These are phyloP conservation scores for Euphorbia tirucalli DNA, from an alignment of 345 rosid genomes.

Conservation along the genomic window DNA sequence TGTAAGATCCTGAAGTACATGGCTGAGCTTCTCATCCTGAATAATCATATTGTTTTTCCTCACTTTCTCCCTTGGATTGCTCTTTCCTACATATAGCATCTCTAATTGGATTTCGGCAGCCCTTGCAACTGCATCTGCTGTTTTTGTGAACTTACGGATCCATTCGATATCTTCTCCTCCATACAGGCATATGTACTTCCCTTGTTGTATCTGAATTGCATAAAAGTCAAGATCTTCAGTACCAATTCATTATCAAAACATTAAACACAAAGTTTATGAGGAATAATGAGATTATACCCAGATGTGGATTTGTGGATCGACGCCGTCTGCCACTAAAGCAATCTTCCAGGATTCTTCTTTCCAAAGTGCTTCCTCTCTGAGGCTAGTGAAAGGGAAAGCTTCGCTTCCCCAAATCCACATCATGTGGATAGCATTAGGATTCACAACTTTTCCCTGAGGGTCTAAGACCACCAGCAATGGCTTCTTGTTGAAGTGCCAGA, in stretches of 20 bases:
- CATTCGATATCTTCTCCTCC: constrained; percentile 79
- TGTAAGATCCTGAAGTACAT: constrained; percentile 35
- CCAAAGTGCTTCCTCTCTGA: constrained; percentile 60
- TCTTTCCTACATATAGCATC: constrained; percentile 72
- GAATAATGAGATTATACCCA: constrained; percentile 40
- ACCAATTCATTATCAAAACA: neutral
- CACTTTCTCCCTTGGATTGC: constrained; percentile 51
- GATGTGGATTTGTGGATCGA: constrained; percentile 38
- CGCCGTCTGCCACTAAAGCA: constrained; percentile 49
- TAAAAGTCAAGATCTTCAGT: neutral
- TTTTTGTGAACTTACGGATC: constrained; percentile 48
- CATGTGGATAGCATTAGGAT: constrained; percentile 78
- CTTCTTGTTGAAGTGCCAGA: constrained; percentile 63
- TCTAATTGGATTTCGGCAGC: constrained; percentile 41
- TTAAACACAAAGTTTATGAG: neutral
- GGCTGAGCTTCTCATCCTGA: constrained; percentile 40
- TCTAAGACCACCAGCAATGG: constrained; percentile 77
- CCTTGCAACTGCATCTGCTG: constrained; percentile 34
- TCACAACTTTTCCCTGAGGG: constrained; percentile 68
- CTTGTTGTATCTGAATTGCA: constrained; percentile 14
- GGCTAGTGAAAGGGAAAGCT: constrained; percentile 74
- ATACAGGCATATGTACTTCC: constrained; percentile 57
- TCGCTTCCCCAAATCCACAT: constrained; percentile 74
- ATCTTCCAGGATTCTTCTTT: constrained; percentile 57
- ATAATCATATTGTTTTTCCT: constrained; percentile 37